These are phyloP conservation scores for Herpetomonas tarakana DNA, from an alignment of 208 protist genomes.

Conservation along the genomic window DNA sequence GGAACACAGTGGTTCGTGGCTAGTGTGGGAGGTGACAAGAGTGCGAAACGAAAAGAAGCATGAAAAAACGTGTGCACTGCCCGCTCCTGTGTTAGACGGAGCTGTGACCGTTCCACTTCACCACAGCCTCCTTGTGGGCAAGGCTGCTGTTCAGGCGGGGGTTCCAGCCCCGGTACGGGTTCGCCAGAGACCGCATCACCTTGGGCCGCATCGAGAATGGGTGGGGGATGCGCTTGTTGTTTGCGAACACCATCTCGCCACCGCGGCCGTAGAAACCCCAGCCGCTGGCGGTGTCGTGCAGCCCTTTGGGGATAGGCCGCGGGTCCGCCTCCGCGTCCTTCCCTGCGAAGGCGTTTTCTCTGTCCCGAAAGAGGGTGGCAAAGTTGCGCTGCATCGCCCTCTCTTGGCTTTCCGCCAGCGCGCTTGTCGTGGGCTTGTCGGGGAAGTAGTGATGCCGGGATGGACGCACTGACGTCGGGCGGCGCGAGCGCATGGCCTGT, in stretches of 20 bases:
- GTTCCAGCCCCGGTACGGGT: conserved; percentile 83
- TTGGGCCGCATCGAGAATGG: conserved; percentile 79
- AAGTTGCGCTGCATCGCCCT: conserved; percentile 39
- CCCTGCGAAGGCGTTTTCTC: conserved; percentile 26
- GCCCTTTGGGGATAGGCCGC: conserved; percentile 66
- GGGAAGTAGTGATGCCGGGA: conserved; percentile 21
- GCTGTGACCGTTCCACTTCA: conserved; percentile 86
- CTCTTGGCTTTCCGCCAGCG: conserved; percentile 54
- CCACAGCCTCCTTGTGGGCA: conserved; percentile 77
- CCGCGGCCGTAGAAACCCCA: conserved; percentile 83
- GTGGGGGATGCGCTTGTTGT: conserved; percentile 56
- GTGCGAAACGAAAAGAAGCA: too few species aligned
- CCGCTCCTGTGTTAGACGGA: conserved; percentile 70
- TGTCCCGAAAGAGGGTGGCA: conserved; percentile 14
- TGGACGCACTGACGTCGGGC: conserved; percentile 17
- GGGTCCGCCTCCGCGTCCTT: conserved; percentile 64
- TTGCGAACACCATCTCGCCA: conserved; percentile 83
- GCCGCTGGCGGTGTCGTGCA: conserved; percentile 80
- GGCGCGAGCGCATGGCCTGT: background rate
- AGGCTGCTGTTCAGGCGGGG: conserved; percentile 71
- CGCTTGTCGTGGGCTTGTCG: conserved; percentile 15
- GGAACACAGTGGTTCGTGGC: too few species aligned
- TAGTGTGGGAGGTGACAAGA: too few species aligned
- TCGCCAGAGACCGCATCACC: conserved; percentile 68
- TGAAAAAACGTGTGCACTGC: too few species aligned